Conservation (phyloP, 1,284 basidiomycete species). For the Irpex rosettiformis region DNA sequence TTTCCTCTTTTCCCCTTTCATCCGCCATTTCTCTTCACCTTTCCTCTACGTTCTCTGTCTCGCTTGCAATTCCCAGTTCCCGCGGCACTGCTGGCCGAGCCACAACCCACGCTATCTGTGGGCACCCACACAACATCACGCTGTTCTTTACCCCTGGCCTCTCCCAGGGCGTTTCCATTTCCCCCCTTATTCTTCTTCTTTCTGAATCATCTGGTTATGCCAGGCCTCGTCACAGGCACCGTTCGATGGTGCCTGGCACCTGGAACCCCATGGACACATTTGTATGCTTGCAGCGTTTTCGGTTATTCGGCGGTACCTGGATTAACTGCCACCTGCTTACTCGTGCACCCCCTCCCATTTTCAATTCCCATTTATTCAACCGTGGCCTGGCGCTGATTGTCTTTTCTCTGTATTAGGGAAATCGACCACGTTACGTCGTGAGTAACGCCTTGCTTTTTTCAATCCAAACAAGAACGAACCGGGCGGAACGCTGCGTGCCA, state of each 20-base stretch:
- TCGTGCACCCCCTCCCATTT: too few species aligned
- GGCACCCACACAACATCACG: not conserved
- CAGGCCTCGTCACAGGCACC: not conserved
- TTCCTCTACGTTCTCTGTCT: too few species aligned
- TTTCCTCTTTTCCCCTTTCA: slow-evolving; percentile 1
- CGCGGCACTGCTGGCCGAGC: not conserved
- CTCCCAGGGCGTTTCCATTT: too few species aligned
- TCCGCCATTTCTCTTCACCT: not conserved
- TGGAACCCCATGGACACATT: not conserved
- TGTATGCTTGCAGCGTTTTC: not conserved
- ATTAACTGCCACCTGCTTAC: not conserved
- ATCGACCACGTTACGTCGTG: slow-evolving; percentile 72
- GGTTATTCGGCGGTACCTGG: not conserved
- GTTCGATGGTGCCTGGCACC: not conserved
- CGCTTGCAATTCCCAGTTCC: too few species aligned
- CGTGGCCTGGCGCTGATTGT: not conserved
- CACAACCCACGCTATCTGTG: not conserved
- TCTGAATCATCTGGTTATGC: too few species aligned
- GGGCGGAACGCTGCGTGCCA: not conserved
- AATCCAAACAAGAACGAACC: not conserved
- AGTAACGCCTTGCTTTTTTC: too few species aligned
- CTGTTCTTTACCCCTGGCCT: not conserved
- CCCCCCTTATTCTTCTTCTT: too few species aligned
- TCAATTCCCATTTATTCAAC: not conserved
- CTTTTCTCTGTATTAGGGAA: slow-evolving; percentile 44